Evolutionary conservation across 2,329 filamentous ascomycete genomes (phyloP).

Genomic region (Aspergillus fijiensis): DNA sequence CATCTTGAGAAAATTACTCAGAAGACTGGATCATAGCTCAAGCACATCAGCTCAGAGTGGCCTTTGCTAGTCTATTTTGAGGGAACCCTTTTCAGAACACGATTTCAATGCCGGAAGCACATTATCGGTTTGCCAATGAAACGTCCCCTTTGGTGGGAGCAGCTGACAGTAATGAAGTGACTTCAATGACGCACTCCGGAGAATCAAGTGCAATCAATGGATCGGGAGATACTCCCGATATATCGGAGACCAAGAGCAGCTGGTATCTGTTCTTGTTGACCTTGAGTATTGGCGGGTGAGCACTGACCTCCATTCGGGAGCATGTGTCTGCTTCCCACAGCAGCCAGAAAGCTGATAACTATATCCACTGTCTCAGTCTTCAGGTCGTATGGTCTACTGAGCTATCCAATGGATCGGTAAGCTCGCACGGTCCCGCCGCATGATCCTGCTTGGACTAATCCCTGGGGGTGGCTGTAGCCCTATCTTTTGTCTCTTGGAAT

Average conservation of each 20-base stretch:
- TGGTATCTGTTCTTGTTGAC: conserved; percentile 87
- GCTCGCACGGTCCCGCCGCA: conserved; percentile 22
- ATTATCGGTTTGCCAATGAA: conserved; percentile 25
- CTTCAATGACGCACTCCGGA: conserved; percentile 17
- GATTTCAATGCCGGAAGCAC: conserved; percentile 17
- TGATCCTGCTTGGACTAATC: background rate
- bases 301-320: conserved; percentile 5
- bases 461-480: conserved; percentile 45
- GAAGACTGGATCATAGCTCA: background rate
- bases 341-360: background rate
- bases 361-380: conserved; percentile 51
- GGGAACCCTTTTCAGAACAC: background rate
- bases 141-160: conserved; percentile 32
- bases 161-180: conserved; percentile 21
- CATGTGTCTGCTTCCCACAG: background rate
- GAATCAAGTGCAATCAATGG: conserved; percentile 12
- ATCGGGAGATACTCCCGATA: conserved; percentile 42
- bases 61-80: background rate
- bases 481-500: conserved; percentile 77
- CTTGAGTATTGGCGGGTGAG: conserved; percentile 72
- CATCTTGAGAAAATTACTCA: background rate
- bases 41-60: background rate
- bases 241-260: conserved; percentile 67
- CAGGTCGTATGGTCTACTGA: conserved; percentile 97
- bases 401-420: conserved; percentile 80